Base-by-base conservation (phyloP, 768 basidiomycete species). In the Neoboletus brunneissimus region DNA sequence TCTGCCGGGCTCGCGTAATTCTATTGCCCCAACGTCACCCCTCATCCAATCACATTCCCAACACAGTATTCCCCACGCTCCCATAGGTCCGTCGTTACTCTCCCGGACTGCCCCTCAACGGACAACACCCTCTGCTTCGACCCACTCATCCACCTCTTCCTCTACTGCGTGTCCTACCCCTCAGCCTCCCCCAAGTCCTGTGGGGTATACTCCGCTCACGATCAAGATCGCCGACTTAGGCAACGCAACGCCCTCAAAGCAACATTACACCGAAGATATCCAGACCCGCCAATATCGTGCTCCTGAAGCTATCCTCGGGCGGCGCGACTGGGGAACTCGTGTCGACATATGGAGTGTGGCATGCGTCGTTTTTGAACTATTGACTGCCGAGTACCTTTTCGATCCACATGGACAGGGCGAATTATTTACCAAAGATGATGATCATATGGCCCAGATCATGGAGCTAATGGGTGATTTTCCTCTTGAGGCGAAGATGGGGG, bases 201-300 rank as follows among this genome's bases (percentile, higher is more conserved):
- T 48, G 29, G 55, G 53, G 1, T 57, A 63, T 51, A 51, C 78
- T 18, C 81, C 82, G 3, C 85, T 97, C 62, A 86, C 82, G 20
- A 82, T 97, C 67, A 96, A 97, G 79, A 94, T 97, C 59, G 94
- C 94, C 31, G 94, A 97, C 75, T 76, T 97, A 43, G 94, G 94
- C 25, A 97, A 97, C 69, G 94, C 94, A 25, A 94, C 94, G 35
- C 94, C 92, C 16, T 87, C 90, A n/a, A 87, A 77, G 62, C 85
- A 86, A 64, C 93, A 96, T 69, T 97, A 84, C 69, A 96, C 94
- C 10, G 94, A 95, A 66, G 94, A 94, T 68, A 96, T 95, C 61
- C 94, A 96, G 75, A 97, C 94, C n/a, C 83, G 94, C 42, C 94
- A 96, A 68, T 97, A 97, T 70, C 88, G 94, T 58, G 83, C 90